Conservation (phyloP, 2,329 filamentous ascomycete species). For the Trichophyton simii region DNA sequence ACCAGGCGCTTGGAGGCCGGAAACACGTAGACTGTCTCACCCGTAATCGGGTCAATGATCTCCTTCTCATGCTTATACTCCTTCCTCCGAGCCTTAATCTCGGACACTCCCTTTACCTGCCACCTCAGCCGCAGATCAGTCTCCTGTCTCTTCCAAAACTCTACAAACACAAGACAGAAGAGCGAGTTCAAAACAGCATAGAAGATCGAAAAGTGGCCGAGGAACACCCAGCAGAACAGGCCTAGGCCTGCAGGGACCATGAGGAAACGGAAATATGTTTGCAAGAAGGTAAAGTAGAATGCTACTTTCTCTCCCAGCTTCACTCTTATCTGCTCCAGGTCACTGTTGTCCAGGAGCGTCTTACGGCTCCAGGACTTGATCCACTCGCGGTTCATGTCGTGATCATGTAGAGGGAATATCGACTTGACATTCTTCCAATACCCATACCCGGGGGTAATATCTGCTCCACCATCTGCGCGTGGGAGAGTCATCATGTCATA, state of each 20-base stretch:
- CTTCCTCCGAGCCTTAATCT: conserved; percentile 62
- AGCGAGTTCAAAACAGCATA: conserved; percentile 68
- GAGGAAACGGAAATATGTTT: conserved; percentile 78
- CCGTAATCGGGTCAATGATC: conserved; percentile 65
- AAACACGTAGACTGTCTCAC: conserved; percentile 64
- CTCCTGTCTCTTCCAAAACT: conserved; percentile 94
- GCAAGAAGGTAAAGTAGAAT: conserved; percentile 91
- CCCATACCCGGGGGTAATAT: conserved; percentile 55
- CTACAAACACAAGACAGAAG: conserved; percentile 84
- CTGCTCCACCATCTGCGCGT: conserved; percentile 62
- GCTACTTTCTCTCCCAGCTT: conserved; percentile 71
- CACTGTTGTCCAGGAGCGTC: conserved; percentile 50
- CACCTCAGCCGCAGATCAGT: conserved; percentile 74
- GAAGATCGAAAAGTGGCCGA: conserved; percentile 70
- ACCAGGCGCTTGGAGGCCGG: conserved; percentile 60
- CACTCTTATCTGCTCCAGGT: conserved; percentile 63
- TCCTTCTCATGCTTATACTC: conserved; percentile 72
- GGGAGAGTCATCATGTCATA: conserved; percentile 72
- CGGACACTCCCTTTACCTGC: conserved; percentile 74
- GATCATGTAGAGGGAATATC: conserved; percentile 69
- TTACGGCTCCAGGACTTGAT: conserved; percentile 63
- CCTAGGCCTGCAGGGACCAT: conserved; percentile 72
- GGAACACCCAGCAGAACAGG: conserved; percentile 62
- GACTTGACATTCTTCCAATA: conserved; percentile 62
- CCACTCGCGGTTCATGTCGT: conserved; percentile 60